Percentiles rank a stretch among this genome's conserved stretches.
Evolutionary conservation across 2,329 filamentous ascomycete genomes (phyloP).

Genomic region (Alternaria sp.): DNA sequence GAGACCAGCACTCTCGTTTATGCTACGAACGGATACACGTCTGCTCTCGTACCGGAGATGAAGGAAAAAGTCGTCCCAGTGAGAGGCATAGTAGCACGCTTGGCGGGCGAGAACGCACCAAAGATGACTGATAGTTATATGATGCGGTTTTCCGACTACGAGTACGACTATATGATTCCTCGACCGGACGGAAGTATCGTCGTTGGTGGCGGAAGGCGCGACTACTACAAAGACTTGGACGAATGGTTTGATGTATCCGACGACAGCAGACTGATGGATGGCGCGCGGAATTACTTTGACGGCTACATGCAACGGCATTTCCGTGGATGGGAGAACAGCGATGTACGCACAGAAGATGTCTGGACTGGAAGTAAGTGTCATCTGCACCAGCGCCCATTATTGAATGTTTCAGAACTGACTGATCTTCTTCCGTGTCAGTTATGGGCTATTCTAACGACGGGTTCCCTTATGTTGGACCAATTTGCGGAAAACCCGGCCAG

Average conservation of each 20-base stretch:
- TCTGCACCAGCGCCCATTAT: not conserved
- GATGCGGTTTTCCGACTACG: constrained; percentile 58
- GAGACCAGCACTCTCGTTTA: constrained; percentile 20
- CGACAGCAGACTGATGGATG: constrained; percentile 32
- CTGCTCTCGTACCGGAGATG: constrained; percentile 40
- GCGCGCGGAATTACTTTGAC: constrained; percentile 31
- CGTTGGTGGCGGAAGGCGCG: constrained; percentile 21
- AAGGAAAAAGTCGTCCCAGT: constrained; percentile 50
- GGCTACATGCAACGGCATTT: constrained; percentile 40
- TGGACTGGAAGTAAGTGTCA: constrained; percentile 37
- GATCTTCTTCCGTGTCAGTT: constrained; percentile 1
- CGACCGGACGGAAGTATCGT: constrained; percentile 31
- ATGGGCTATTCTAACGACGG: constrained; percentile 27
- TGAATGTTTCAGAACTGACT: not conserved
- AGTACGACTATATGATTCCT: constrained; percentile 62
- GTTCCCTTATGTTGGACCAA: constrained; percentile 20
- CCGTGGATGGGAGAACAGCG: constrained; percentile 30
- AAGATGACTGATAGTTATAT: constrained; percentile 28
- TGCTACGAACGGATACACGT: constrained; percentile 33
- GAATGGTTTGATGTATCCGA: constrained; percentile 23
- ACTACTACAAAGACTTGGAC: constrained; percentile 41
- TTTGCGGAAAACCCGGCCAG: constrained; percentile 14
- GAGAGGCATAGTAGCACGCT: constrained; percentile 26
- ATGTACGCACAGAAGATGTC: constrained; percentile 19
- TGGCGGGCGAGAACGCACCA: constrained; percentile 15